phyloP scores from a whole-genome alignment of 768 basidiomycete genomes.

The Boletus sp. region DNA sequence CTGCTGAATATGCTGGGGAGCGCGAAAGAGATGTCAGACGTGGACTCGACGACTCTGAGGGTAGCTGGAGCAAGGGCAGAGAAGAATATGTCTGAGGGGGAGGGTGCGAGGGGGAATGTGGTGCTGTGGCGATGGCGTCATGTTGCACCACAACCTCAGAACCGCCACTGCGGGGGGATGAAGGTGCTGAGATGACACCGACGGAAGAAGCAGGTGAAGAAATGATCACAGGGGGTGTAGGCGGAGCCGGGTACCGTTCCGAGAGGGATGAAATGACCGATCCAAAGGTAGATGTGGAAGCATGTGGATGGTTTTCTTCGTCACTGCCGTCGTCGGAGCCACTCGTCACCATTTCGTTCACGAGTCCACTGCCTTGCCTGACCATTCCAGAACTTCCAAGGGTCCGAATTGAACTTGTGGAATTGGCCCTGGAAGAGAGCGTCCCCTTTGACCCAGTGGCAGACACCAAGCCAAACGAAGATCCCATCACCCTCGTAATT shows the following conservation, averaged over 20 bases:
- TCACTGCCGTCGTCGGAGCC: neutral
- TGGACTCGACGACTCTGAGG: neutral
- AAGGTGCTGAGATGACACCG: constrained; percentile 21
- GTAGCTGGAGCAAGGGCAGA: constrained; percentile 15
- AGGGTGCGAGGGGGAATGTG: neutral
- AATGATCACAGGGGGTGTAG: constrained; percentile 26
- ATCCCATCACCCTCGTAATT: constrained; percentile 21
- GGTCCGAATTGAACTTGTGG: constrained; percentile 5
- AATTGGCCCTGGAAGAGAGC: constrained; percentile 10
- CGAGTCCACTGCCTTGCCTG: constrained; percentile 19
- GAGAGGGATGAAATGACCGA: constrained; percentile 27
- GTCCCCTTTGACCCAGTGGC: constrained; percentile 1
- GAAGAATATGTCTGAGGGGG: neutral
- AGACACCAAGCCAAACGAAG: constrained; percentile 7
- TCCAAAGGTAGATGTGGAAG: neutral
- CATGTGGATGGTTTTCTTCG: neutral
- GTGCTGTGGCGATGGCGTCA: neutral
- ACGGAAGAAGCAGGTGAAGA: constrained; percentile 26
- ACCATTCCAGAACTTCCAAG: constrained; percentile 7
- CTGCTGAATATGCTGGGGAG: neutral
- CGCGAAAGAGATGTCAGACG: constrained; percentile 1
- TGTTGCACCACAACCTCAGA: constrained; percentile 14
- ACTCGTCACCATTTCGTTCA: constrained; percentile 6
- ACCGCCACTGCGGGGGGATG: constrained; percentile 17
- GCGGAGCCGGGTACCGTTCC: constrained; percentile 30